Evolutionary conservation across 441 rosid genomes (phyloP).

Genomic region (Jatropha multifida): DNA sequence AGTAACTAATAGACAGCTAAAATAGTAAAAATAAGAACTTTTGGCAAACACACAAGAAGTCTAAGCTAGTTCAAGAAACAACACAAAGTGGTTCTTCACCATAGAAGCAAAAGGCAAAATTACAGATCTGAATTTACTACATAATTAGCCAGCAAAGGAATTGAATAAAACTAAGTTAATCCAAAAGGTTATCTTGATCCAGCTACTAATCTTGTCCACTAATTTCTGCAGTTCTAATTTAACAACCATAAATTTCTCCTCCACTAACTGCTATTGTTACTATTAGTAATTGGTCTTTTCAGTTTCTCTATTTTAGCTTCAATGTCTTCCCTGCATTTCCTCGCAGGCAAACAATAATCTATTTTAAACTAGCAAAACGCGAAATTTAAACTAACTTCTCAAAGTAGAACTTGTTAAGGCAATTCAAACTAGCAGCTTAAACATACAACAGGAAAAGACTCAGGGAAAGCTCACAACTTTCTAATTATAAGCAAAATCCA

Average conservation of each 20-base stretch:
- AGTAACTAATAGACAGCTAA: neutral
- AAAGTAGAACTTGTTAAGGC: neutral
- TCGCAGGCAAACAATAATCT: neutral
- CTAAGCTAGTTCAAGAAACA: neutral
- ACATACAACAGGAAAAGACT: neutral
- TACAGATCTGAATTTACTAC: conserved; percentile 7
- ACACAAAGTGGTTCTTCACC: neutral
- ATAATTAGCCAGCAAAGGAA: conserved; percentile 1
- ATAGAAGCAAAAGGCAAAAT: neutral
- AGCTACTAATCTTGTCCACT: neutral
- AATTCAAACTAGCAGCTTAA: neutral
- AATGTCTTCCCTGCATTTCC: neutral
- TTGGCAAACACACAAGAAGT: neutral
- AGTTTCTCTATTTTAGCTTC: neutral
- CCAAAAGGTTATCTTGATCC: neutral
- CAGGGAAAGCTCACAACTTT: conserved; percentile 9
- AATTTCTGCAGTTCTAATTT: neutral
- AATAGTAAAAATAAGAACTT: conserved; percentile 1
- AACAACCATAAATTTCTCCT: neutral
- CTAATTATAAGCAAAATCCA: conserved; percentile 2
- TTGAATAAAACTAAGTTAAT: neutral
- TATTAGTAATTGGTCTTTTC: neutral
- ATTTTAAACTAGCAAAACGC: neutral
- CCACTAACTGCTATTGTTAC: neutral
- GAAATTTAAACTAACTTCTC: neutral